These are phyloP conservation scores for Xylaria sp. DNA, from an alignment of 2,329 filamentous ascomycete genomes.

Conservation along the genomic window DNA sequence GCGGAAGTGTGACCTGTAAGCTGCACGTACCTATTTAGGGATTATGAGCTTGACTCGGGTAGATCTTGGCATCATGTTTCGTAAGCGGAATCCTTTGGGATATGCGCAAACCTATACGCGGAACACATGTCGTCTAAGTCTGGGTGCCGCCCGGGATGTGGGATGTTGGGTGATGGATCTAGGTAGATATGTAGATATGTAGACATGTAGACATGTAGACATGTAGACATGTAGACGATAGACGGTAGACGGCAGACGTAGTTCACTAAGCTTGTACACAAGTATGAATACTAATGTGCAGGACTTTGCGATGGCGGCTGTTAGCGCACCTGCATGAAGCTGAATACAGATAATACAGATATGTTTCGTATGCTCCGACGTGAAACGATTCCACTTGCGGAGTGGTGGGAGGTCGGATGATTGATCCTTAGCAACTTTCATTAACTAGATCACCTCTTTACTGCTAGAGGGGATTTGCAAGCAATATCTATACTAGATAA, in stretches of 20 bases:
- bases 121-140: too few relatives aligned
- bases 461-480: too few relatives aligned
- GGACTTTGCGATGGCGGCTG: background rate
- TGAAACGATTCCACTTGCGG: background rate
- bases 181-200: too few relatives aligned
- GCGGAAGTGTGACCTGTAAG: background rate
- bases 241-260: too few relatives aligned
- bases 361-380: background rate
- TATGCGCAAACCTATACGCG: too few relatives aligned
- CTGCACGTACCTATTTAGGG: background rate
- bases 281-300: background rate
- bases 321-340: background rate
- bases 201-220: too few relatives aligned
- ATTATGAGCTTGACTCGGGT: slow-evolving; percentile 2
- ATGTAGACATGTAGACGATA: too few relatives aligned
- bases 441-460: too few relatives aligned
- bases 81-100: too few relatives aligned
- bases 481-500: too few relatives aligned
- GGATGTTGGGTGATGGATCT: background rate
- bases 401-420: background rate
- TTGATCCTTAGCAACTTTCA: too few relatives aligned
- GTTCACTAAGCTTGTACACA: too few relatives aligned
- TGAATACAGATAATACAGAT: background rate
- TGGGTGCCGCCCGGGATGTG: background rate
- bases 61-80: background rate